Base-by-base conservation (phyloP, 1,284 basidiomycete species). In the Gymnopus androsaceus region DNA sequence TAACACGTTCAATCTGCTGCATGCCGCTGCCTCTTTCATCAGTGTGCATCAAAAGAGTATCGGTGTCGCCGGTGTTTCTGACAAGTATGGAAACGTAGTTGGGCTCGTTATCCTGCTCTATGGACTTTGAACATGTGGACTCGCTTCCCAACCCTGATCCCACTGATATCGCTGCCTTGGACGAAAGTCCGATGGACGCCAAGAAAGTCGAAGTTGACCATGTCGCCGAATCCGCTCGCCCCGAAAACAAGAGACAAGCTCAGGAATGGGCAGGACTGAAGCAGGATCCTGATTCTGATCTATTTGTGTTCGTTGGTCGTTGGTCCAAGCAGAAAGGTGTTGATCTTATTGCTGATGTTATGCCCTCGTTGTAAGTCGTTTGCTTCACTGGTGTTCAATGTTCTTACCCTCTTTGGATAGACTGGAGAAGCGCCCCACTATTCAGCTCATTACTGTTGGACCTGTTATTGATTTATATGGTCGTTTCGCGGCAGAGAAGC, bases 271-370 rank as follows among this genome's bases (percentile, higher is more conserved):
- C 94, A 37, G 85, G 87, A 50, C 87, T 96, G 71, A 89, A 87
- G 69, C 93, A 95, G 69, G 92, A 95, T 66, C 89, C 94, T 3
- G 77, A 90, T 50, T 87, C 92, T 3, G 92, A 95, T 70, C 72
- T 96, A 45, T 95, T 95, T 68, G 93, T 96, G 62, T 95, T 96
- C 72, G 94, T 96, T 63, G 94, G 94, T 69, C 89, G 94, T 64
- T 95, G 94, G 94, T 96, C 94, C 3, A 95, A 95, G 73, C 94
- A 96, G 71, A 96, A 96, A 75, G 94, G 93, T 71, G 93, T 96
- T 28, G 94, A 96, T 75, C 76, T 96, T 49, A 96, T 96, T 64
- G 94, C 94, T 9, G 94, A 96, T 73, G 87, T 94, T 62, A 92
- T 95, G 89, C 93, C 93, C 27, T 82, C 83, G 2, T 68, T 96